phyloP scores from a whole-genome alignment of 2,329 filamentous ascomycete genomes.

The Arthrinium phaeospermum region DNA sequence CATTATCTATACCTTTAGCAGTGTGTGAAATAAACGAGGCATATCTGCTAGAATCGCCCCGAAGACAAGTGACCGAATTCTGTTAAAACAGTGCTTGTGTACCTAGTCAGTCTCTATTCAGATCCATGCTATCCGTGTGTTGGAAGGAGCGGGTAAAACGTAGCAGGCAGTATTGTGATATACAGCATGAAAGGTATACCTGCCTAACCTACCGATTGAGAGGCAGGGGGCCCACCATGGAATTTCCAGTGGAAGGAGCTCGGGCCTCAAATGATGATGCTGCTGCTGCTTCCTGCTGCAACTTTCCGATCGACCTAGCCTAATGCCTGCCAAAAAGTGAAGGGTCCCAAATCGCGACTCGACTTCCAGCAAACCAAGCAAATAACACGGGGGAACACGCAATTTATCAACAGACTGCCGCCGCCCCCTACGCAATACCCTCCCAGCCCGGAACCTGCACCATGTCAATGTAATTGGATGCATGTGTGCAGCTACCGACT shows the following conservation, averaged over 20 bases:
- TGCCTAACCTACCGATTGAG: no score
- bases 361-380: neutral
- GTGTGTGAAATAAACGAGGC: no score
- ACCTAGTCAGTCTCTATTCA: no score
- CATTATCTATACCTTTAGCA: no score
- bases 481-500: slow-evolving; percentile 13
- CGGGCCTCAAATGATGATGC: slow-evolving; percentile 14
- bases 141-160: no score
- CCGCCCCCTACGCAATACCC: neutral
- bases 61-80: no score
- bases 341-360: neutral
- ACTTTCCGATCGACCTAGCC: neutral
- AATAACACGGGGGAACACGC: neutral
- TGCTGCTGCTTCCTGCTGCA: neutral
- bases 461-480: slow-evolving; percentile 16
- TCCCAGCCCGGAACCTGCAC: neutral
- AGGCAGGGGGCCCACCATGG: neutral
- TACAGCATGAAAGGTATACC: no score
- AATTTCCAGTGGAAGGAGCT: slow-evolving; percentile 17
- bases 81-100: no score
- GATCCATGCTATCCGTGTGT: no score
- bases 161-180: no score
- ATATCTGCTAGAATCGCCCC: no score
- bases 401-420: neutral
- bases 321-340: slow-evolving; percentile 15